A percentile compares a stretch with the other conserved stretches of the same genome.
phyloP scores from a whole-genome alignment of 176 grass and related monocot genomes.

The Paspalum vaginatum region DNA sequence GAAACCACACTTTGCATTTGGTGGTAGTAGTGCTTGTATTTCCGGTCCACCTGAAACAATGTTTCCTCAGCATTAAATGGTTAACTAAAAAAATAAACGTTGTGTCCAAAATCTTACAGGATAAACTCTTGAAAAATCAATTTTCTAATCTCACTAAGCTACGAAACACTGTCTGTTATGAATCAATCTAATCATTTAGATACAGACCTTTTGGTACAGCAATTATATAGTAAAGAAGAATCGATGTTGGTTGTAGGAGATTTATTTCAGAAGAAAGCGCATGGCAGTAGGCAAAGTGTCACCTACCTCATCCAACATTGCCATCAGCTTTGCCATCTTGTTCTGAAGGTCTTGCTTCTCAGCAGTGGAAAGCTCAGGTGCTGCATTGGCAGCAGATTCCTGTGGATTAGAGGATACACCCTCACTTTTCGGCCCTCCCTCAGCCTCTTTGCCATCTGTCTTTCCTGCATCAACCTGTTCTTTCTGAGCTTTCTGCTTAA shows the following conservation, averaged over 20 bases:
- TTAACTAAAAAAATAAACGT: not conserved
- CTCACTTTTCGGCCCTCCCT: constrained; percentile 67
- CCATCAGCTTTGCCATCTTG: constrained; percentile 87
- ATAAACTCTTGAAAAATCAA: constrained; percentile 26
- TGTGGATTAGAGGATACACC: constrained; percentile 56
- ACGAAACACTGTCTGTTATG: not conserved
- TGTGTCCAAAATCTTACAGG: not conserved
- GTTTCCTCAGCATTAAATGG: constrained; percentile 32
- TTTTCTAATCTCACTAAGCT: constrained; percentile 2
- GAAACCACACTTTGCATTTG: constrained; percentile 92
- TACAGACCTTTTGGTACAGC: not conserved
- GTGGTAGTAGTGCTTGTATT: constrained; percentile 96
- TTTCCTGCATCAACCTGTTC: constrained; percentile 46
- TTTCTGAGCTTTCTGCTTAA: constrained; percentile 82
- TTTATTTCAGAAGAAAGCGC: constrained; percentile 29
- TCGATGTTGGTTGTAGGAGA: not conserved
- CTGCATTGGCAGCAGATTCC: constrained; percentile 51
- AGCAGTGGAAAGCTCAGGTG: constrained; percentile 75
- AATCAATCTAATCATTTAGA: constrained; percentile 10
- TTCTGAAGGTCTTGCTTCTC: constrained; percentile 99
- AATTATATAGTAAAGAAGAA: not conserved
- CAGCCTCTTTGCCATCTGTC: constrained; percentile 60
- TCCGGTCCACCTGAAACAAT: constrained; percentile 78
- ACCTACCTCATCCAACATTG: constrained; percentile 93
- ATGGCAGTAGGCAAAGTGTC: constrained; percentile 11